phyloP scores from a whole-genome alignment of 495 filamentous ascomycete species.

The Annulohypoxylon moriforme region DNA sequence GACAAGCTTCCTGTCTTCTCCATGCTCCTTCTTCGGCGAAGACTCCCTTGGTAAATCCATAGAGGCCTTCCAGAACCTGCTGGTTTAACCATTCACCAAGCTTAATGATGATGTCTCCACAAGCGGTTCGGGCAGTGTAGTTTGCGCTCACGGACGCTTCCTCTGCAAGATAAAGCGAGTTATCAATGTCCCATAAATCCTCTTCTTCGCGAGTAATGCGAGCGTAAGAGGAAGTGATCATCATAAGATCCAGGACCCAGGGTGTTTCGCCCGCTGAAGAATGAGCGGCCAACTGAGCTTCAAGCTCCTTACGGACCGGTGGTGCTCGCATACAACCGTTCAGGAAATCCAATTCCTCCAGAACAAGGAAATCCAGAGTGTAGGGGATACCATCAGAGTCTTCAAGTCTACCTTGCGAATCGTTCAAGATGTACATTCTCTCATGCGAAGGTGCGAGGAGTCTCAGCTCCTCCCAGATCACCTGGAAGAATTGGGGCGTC shows the following conservation, averaged over 20 bases:
- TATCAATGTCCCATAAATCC: conserved; percentile 94
- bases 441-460: conserved; percentile 76
- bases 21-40: conserved; percentile 69
- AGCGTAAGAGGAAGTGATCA: conserved; percentile 83
- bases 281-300: conserved; percentile 71
- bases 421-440: conserved; percentile 83
- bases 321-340: conserved; percentile 85
- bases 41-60: conserved; percentile 75
- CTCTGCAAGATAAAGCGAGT: conserved; percentile 93
- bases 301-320: conserved; percentile 85
- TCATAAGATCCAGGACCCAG: conserved; percentile 86
- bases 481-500: conserved; percentile 80
- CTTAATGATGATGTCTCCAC: conserved; percentile 90
- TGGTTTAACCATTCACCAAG: conserved; percentile 87
- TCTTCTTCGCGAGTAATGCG: conserved; percentile 94
- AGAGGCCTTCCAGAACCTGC: conserved; percentile 76
- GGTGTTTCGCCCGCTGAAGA: conserved; percentile 66
- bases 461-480: conserved; percentile 86
- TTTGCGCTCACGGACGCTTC: conserved; percentile 96
- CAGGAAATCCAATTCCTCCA: conserved; percentile 94
- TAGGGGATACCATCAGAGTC: conserved; percentile 93
- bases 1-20: conserved; percentile 77
- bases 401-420: conserved; percentile 86
- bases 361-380: conserved; percentile 90
- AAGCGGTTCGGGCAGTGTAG: conserved; percentile 91